Conservation (phyloP, 2,329 filamentous ascomycete species). For the Fusarium globosum region DNA sequence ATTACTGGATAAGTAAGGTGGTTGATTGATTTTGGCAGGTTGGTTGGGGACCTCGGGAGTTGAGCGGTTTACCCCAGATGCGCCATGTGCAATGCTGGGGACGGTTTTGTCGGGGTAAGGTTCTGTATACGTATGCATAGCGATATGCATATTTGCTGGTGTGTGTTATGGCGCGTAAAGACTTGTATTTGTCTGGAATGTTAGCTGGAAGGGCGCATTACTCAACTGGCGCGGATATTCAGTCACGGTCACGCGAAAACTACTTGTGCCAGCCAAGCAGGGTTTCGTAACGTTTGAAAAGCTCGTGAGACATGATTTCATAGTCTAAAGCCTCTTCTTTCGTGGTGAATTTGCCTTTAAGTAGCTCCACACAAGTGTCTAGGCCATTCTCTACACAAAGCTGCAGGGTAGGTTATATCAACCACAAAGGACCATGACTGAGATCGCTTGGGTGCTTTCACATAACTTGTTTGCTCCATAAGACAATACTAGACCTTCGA, state of each 20-base stretch:
- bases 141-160: neutral
- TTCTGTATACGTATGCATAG: neutral
- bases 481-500: too few species aligned
- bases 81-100: neutral
- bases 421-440: too few species aligned
- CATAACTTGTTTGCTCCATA: too few species aligned
- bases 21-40: neutral
- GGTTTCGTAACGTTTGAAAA: accelerated
- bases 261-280: neutral
- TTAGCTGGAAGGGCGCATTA: accelerated
- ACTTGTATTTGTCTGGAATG: too few species aligned
- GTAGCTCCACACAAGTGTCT: too few species aligned
- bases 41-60: neutral
- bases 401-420: too few species aligned
- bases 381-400: too few species aligned
- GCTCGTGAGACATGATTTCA: neutral
- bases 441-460: accelerated
- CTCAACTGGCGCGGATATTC: neutral
- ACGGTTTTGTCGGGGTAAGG: neutral
- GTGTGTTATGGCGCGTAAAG: neutral
- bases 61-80: neutral
- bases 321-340: too few species aligned
- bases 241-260: neutral
- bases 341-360: too few species aligned
- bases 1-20: neutral